Evolutionary conservation across 2,329 filamentous ascomycete genomes (phyloP), one percentile per base, ranked within the genome.

Genomic region (Calcarisporium arbuscula): DNA sequence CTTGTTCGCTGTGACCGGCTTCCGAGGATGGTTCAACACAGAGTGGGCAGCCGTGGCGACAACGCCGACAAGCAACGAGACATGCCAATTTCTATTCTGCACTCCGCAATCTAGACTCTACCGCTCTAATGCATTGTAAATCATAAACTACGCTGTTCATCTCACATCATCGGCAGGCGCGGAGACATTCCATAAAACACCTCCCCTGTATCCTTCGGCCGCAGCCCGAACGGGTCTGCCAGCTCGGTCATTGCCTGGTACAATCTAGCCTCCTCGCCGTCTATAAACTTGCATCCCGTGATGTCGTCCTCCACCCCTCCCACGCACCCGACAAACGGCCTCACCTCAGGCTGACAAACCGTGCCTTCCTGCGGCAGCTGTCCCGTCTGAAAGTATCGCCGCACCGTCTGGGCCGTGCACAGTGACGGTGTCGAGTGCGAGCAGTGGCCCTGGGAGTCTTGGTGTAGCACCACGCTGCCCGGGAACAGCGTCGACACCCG

Each of bases 391-490:
- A 51, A 37, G 19, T 47, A 50, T 3, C 26, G 29, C 8, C 34
- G 39, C 14, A 47, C 34, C 11, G 35, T 33, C 22, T 40, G 32
- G 5, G 28, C 41, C 16, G 38, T 46, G 23, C 47, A 27, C 14
- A 34, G 28, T 16, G 44, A 47, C 12, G 33, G 34, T 3, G 34
- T 35, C 4, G 28, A 17, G 28, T 42, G 35, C 6, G 43, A 36
- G 21, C 45, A 48, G 22, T 50, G 48, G 1, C 47, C 47, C 6
- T 40, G 21, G 0, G 42, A 45, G 15, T 51, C 42, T 14, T 51
- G 49, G 5, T 48, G 34, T 9, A 51, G 30, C 4, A 49, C 45
- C 8, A 36, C 35, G 4, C 46, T 48, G 8, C 49, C 49, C 2
- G 43, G 46, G 19, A 49, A 46, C 5, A 32, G 8, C 11, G 18